Evolutionary conservation across 1,284 basidiomycete genomes (phyloP).

Genomic region (Tilletia walkeri): DNA sequence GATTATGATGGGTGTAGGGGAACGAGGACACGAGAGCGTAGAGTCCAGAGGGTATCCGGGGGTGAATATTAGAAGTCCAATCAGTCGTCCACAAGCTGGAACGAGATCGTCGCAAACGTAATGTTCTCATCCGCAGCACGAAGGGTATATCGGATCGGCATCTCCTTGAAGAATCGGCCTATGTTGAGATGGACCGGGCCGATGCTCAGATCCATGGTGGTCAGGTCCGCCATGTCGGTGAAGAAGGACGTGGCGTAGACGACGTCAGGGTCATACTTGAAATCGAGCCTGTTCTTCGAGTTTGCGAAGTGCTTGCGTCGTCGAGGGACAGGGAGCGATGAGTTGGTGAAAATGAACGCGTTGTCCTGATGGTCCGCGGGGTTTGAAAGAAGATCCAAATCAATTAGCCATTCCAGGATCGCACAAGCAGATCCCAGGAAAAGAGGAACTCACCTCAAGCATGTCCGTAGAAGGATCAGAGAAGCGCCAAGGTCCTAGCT

Average conservation of each 20-base stretch:
- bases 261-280: conserved; percentile 34
- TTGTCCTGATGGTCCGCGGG: conserved; percentile 45
- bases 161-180: conserved; percentile 46
- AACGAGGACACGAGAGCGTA: too few species aligned
- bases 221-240: conserved; percentile 47
- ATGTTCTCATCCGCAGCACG: conserved; percentile 56
- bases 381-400: background rate
- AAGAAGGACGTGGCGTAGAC: conserved; percentile 51
- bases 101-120: conserved; percentile 56
- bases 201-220: conserved; percentile 46
- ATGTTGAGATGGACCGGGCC: conserved; percentile 49
- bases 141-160: conserved; percentile 58
- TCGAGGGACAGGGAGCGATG: conserved; percentile 52
- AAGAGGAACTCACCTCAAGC: conserved; percentile 43
- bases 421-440: background rate
- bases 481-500: conserved; percentile 57
- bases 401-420: background rate
- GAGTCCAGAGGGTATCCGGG: too few species aligned
- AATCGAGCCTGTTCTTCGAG: conserved; percentile 48
- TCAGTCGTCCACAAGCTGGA: conserved; percentile 54
- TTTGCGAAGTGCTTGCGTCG: conserved; percentile 56
- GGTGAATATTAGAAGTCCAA: too few species aligned
- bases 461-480: conserved; percentile 55
- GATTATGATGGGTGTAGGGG: too few species aligned
- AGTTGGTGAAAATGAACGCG: conserved; percentile 57